Conservation (phyloP, 2,329 filamentous ascomycete species). For the Penicillium brasilianum region DNA sequence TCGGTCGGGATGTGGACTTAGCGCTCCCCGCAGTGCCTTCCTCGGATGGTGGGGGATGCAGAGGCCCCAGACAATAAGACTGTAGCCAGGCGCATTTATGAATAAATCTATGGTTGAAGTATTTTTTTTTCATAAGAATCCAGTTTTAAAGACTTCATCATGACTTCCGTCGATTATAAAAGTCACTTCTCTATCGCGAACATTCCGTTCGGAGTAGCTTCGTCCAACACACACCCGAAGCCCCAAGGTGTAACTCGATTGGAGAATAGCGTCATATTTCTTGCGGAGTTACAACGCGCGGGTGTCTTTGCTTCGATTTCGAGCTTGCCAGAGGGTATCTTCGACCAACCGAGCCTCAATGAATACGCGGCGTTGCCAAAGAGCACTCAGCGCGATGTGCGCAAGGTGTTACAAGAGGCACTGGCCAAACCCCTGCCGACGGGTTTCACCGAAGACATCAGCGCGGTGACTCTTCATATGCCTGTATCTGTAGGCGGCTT, state of each 20-base stretch:
- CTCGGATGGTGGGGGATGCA: conserved; percentile 17
- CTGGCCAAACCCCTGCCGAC: conserved; percentile 24
- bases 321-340: conserved; percentile 31
- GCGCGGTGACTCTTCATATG: conserved; percentile 56
- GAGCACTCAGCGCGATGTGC: conserved; percentile 45
- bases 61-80: conserved; percentile 2
- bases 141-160: conserved; percentile 8
- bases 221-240: conserved; percentile 41
- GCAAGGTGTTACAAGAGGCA: conserved; percentile 43
- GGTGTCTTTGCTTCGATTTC: conserved; percentile 36
- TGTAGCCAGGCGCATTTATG: not conserved
- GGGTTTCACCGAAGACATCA: conserved; percentile 37
- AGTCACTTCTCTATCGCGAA: conserved; percentile 57
- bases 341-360: conserved; percentile 52
- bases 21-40: not conserved
- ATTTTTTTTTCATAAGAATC: not conserved
- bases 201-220: conserved; percentile 61
- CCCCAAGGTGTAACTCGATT: conserved; percentile 59
- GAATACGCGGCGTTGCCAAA: conserved; percentile 55
- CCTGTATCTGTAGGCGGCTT: conserved; percentile 63
- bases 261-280: conserved; percentile 58
- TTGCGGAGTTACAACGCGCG: conserved; percentile 49
- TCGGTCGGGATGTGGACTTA: conserved; percentile 26
- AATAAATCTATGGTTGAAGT: too few species aligned
- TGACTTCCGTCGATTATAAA: conserved; percentile 30